These are phyloP conservation scores for Scheffersomyces lignosus DNA, from an alignment of 805 yeast genomes.

Conservation along the genomic window DNA sequence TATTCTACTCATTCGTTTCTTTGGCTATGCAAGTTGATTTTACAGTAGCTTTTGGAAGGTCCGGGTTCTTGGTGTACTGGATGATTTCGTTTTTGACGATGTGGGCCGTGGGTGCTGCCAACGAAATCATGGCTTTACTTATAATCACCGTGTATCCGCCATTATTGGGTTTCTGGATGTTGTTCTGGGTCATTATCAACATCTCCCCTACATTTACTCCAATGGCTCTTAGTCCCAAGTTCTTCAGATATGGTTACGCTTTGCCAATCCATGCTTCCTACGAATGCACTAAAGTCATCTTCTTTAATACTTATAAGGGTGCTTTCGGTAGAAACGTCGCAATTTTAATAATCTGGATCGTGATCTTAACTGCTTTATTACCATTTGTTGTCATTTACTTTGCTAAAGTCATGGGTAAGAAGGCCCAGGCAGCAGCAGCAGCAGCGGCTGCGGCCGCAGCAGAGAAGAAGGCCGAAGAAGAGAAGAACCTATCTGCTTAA, in stretches of 20 bases:
- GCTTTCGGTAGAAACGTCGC: conserved; percentile 62
- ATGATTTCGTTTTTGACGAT: conserved; percentile 64
- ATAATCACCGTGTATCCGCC: conserved; percentile 60
- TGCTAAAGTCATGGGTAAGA: conserved; percentile 31
- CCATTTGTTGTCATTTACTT: conserved; percentile 48
- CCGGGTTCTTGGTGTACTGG: conserved; percentile 78
- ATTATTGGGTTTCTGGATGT: conserved; percentile 66
- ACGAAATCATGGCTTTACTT: conserved; percentile 61
- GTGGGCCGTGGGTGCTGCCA: conserved; percentile 76
- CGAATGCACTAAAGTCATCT: conserved; percentile 59
- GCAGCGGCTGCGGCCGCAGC: conserved; percentile 1
- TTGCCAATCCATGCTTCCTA: conserved; percentile 68
- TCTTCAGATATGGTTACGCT: conserved; percentile 65
- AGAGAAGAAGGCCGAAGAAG: not conserved
- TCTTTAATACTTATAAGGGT: conserved; percentile 58
- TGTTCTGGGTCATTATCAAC: conserved; percentile 68
- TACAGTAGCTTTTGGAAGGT: conserved; percentile 56
- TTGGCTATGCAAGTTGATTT: conserved; percentile 69
- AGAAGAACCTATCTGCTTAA: too few relatives aligned
- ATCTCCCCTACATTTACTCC: conserved; percentile 71
- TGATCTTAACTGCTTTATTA: conserved; percentile 41
- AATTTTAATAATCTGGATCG: conserved; percentile 61
- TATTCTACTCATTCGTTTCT: conserved; percentile 59
- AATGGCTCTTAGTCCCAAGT: conserved; percentile 53
- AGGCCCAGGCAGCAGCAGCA: conserved; percentile 20